A percentile compares a stretch with the other conserved stretches of the same genome.
Evolutionary conservation across 495 filamentous ascomycete genomes (phyloP).

Genomic region (Elaphomyces granulatus): DNA sequence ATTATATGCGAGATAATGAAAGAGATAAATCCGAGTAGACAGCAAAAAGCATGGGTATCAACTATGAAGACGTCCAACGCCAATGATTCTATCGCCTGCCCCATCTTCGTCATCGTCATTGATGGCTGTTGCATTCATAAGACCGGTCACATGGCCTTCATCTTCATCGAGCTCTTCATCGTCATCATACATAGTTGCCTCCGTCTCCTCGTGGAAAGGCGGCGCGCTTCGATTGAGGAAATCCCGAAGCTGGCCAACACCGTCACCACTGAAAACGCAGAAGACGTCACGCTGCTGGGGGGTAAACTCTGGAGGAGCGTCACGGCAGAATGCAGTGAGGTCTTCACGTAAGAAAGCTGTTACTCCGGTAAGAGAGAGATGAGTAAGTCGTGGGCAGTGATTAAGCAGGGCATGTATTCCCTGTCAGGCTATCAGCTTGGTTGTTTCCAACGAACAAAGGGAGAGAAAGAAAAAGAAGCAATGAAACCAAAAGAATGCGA

Average conservation of each 20-base stretch:
- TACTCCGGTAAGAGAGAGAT: slow-evolving; percentile 93
- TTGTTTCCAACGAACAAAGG: too few relatives aligned
- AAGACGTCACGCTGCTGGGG: slow-evolving; percentile 89
- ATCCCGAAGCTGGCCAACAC: slow-evolving; percentile 61
- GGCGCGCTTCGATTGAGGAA: slow-evolving; percentile 46
- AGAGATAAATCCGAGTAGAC: slow-evolving; percentile 10
- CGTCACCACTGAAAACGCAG: slow-evolving; percentile 89
- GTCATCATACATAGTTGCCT: slow-evolving; percentile 41
- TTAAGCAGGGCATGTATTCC: slow-evolving; percentile 84
- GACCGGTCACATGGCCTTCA: slow-evolving; percentile 38
- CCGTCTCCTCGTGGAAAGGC: slow-evolving; percentile 23
- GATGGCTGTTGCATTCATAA: slow-evolving; percentile 40
- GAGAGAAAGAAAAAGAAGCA: background rate
- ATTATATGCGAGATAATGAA: slow-evolving; percentile 4
- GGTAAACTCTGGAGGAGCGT: slow-evolving; percentile 84
- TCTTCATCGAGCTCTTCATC: slow-evolving; percentile 41
- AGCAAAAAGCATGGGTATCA: too few relatives aligned
- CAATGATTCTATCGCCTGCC: slow-evolving; percentile 25
- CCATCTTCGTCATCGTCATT: slow-evolving; percentile 34
- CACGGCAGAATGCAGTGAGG: slow-evolving; percentile 67
- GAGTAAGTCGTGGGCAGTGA: slow-evolving; percentile 80
- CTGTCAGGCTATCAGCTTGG: too few relatives aligned
- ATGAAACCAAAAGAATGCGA: slow-evolving; percentile 6
- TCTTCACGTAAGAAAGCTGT: slow-evolving; percentile 61
- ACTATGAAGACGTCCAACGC: slow-evolving; percentile 27